Evolutionary conservation across 805 yeast species (phyloP), one percentile per base, ranked within the genome.

Genomic region (Alloascoidea africana): DNA sequence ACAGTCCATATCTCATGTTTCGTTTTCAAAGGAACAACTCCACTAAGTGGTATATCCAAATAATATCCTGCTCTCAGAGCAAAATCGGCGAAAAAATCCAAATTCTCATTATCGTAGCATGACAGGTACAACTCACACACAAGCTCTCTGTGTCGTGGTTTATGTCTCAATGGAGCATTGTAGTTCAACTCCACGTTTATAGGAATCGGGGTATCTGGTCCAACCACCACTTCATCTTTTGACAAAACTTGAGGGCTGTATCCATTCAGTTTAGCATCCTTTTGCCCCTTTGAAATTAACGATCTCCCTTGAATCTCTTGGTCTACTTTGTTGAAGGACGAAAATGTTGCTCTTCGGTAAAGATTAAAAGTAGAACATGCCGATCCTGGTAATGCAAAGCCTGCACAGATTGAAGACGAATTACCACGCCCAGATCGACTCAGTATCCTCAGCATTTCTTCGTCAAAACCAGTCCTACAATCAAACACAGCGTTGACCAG

Each of bases 1-100:
- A 91, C 95, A 0, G 98, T 91, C 84, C 95, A 89, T 47, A 86
- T 71, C 57, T 89, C 82, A 48, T 76, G 72, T 53, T 74, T 79
- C 2, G 80, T 75, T 44, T 74, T 79, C 44, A 72, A 56, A 36
- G 76, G 82, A 23, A 63, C 66, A 14, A 89, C 78, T 2, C 86
- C 87, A 11, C 76, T 70, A 23, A 81, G 74, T 14, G 97, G 96
- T 46, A 91, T 76, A 5, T 93, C 89, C 47, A 91, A 62, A 58
- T 82, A 91, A 55, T 71, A 91, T 0, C 95, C 97, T 0, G 86
- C 85, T 58, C 98, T 73, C 39, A 81, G 63, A 3, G 91, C 83
- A 57, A 91, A 91, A 56, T 89, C 94, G 18, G 82, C 66, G 44
- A 76, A 78, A 45, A 87, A 70, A 35, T 79, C 81, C 43, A 89